Evolutionary conservation across 1,284 basidiomycete species (phyloP).

Genomic region (Singerocomus inundabilis): DNA sequence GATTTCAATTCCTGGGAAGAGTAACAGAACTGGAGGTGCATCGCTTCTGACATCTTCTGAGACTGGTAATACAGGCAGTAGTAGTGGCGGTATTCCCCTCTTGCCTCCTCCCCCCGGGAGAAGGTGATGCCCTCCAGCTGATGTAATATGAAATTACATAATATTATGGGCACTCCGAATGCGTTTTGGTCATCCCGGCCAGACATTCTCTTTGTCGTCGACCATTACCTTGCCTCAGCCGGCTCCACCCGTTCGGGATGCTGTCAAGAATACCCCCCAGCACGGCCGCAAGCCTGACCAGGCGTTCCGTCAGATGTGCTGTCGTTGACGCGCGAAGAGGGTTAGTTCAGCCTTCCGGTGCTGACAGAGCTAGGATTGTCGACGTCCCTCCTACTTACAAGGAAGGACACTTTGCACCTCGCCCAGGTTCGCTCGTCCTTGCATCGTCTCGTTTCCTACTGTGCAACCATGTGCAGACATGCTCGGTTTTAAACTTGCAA

Average conservation of each 20-base stretch:
- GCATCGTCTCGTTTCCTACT: background rate
- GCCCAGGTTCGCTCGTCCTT: slow-evolving; percentile 50
- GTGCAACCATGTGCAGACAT: slow-evolving; percentile 54
- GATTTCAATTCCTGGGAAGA: slow-evolving; percentile 82
- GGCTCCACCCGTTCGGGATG: slow-evolving; percentile 22
- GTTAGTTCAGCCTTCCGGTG: slow-evolving; percentile 75
- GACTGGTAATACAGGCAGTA: slow-evolving; percentile 20
- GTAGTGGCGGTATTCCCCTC: slow-evolving; percentile 52
- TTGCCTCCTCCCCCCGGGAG: slow-evolving; percentile 71
- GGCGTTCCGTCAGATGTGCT: slow-evolving; percentile 19
- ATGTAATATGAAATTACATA: slow-evolving; percentile 23
- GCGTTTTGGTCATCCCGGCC: slow-evolving; percentile 4
- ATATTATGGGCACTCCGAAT: slow-evolving; percentile 7
- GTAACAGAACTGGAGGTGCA: slow-evolving; percentile 33
- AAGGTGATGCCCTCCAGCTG: slow-evolving; percentile 20
- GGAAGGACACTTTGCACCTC: slow-evolving; percentile 69
- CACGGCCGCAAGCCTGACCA: slow-evolving; percentile 11
- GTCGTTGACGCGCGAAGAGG: slow-evolving; percentile 35
- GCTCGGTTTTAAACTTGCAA: slow-evolving; percentile 86
- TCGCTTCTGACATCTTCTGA: slow-evolving; percentile 37
- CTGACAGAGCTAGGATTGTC: slow-evolving; percentile 77
- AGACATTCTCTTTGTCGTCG: slow-evolving; percentile 2
- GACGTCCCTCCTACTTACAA: slow-evolving; percentile 73
- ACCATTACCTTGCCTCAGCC: slow-evolving; percentile 11
- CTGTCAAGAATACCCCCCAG: slow-evolving; percentile 32